These are phyloP conservation scores for Salvia splendens DNA, from an alignment of 257 asterid genomes.

Conservation along the genomic window DNA sequence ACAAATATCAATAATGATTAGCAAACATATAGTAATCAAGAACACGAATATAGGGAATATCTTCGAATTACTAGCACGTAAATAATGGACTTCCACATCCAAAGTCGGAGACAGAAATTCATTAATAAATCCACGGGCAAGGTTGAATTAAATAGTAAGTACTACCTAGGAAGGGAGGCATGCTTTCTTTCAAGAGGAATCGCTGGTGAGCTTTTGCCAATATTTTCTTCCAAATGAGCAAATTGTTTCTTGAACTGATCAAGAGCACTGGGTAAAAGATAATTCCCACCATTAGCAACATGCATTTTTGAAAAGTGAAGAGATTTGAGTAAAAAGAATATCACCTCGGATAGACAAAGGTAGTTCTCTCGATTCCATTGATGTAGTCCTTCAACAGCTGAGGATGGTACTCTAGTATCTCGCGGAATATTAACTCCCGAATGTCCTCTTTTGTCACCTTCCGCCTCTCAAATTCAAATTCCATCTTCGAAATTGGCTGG, in stretches of 20 bases:
- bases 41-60: neutral
- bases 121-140: neutral
- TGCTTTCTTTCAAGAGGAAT: constrained; percentile 75
- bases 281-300: constrained; percentile 18
- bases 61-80: neutral
- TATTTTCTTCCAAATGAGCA: constrained; percentile 77
- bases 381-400: constrained; percentile 77
- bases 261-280: constrained; percentile 58
- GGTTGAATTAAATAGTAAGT: constrained; percentile 9
- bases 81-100: neutral
- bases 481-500: constrained; percentile 77
- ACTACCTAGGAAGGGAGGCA: constrained; percentile 84
- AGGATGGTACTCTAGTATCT: constrained; percentile 87
- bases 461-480: constrained; percentile 88
- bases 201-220: constrained; percentile 56
- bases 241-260: constrained; percentile 85
- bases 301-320: neutral
- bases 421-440: constrained; percentile 78
- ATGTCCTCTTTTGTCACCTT: constrained; percentile 80
- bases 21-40: neutral
- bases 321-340: neutral
- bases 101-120: neutral
- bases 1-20: neutral
- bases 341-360: constrained; percentile 80
- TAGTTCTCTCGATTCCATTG: constrained; percentile 71